These are phyloP conservation scores for Setomelanomma holmii DNA, from an alignment of 2,329 filamentous ascomycete genomes.

Conservation along the genomic window DNA sequence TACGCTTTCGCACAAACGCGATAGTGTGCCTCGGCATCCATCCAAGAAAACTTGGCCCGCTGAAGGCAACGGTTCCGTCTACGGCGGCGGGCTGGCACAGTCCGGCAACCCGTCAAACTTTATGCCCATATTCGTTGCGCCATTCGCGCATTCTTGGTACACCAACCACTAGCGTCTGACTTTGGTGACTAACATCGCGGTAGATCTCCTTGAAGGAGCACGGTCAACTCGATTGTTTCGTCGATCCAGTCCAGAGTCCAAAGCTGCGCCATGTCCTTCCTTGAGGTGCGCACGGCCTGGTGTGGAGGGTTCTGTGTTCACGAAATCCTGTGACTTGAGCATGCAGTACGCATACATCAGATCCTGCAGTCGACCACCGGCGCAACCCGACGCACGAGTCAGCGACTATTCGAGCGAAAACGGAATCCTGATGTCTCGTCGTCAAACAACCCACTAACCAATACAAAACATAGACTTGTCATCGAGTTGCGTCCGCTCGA, in stretches of 20 bases:
- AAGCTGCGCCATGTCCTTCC: conserved; percentile 1
- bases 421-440: conserved; percentile 1
- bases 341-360: conserved; percentile 6
- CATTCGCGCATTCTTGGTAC: conserved; percentile 12
- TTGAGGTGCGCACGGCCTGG: conserved; percentile 1
- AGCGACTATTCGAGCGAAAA: not conserved
- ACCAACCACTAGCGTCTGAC: conserved; percentile 22
- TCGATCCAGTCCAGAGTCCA: conserved; percentile 11
- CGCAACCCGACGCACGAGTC: conserved; percentile 1
- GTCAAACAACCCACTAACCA: conserved; percentile 29
- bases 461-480: conserved; percentile 12
- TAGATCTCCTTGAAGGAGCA: conserved; percentile 19
- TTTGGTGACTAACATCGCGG: conserved; percentile 24
- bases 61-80: conserved; percentile 17
- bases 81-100: conserved; percentile 15
- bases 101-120: conserved; percentile 20
- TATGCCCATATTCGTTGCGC: conserved; percentile 16
- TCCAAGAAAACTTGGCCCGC: conserved; percentile 11
- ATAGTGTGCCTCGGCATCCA: conserved; percentile 1
- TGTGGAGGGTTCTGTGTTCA: conserved; percentile 10
- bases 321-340: conserved; percentile 12
- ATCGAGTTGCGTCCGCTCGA: not conserved
- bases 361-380: not conserved
- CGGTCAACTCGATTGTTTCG: conserved; percentile 9
- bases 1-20: not conserved